Evolutionary conservation across 148 eudicot genomes (phyloP), one percentile per base, ranked within the genome.

Genomic region (Rhododendron simsii): DNA sequence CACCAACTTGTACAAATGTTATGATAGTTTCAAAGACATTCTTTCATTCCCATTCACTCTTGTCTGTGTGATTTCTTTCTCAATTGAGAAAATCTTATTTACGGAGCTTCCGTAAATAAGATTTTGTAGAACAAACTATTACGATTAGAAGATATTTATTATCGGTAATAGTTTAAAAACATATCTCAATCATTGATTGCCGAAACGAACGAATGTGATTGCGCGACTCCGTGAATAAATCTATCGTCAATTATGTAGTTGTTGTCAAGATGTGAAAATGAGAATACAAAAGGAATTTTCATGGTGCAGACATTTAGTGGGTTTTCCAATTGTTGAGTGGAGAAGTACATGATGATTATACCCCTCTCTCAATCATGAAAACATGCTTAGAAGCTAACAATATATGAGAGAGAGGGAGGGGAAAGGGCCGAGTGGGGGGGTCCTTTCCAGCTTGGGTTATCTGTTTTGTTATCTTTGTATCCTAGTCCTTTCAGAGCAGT

Each of bases 381-480:
- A 92, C 91, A 91, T 91, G 93, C 98, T 92, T 94, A 88, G 92
- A 94, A 91, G 95, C 91, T 87, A 94, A 93, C 90, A 82, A 83
- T 7, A 78, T 50, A 77, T 35, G 57, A 80, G 39, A 80, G 21
- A 80, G 45, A 8, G 59, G 3, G 5, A 8, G 37, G 30, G 30
- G 30, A 30, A 30, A 30, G 30, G 30, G 30, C 30, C 30, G 30
- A 30, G 30, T 0, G 30, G 30, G 30, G 30, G 30, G 30, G 30
- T 30, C 30, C 21, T n/a, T 81, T 80, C 83, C 47, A 57, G 83
- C 45, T 81, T 55, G 71, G 35, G 13, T 20, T 18, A 81, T 55
- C 57, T 57, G 83, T 81, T 55, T 55, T 15, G 47, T 55, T 50
- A 50, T 51, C 83, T 10, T 28, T 30, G 61, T 28, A 51, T 81